Evolutionary conservation across 1,284 basidiomycete genomes (phyloP).

Genomic region (Singerocomus inundabilis): DNA sequence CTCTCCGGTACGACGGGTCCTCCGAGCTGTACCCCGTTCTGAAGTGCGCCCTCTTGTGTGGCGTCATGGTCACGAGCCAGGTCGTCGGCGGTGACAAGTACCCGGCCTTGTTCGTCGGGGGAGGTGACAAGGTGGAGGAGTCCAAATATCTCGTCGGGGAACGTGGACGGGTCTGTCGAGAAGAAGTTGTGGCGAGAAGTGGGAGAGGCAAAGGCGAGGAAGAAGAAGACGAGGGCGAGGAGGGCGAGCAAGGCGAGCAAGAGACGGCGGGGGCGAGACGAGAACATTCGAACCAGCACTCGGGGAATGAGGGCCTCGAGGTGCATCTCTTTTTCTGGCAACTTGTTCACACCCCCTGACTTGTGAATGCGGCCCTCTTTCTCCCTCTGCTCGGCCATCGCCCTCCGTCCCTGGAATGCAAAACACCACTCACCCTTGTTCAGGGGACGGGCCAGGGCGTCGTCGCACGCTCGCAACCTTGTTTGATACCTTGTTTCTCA

Average conservation of each 20-base stretch:
- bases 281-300: constrained; percentile 13
- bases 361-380: too few relatives aligned
- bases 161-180: constrained; percentile 36
- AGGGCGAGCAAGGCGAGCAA: constrained; percentile 34
- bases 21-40: constrained; percentile 42
- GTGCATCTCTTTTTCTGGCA: too few relatives aligned
- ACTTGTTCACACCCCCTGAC: too few relatives aligned
- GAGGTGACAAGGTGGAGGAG: constrained; percentile 60
- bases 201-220: constrained; percentile 34
- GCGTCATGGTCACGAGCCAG: background rate
- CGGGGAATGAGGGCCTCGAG: too few relatives aligned
- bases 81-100: constrained; percentile 7
- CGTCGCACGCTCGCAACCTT: too few relatives aligned
- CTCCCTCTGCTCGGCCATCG: too few relatives aligned
- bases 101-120: constrained; percentile 32
- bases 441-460: too few relatives aligned
- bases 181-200: constrained; percentile 38
- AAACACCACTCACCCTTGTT: too few relatives aligned
- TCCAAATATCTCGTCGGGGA: constrained; percentile 61
- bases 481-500: too few relatives aligned
- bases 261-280: constrained; percentile 44
- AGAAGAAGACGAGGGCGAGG: constrained; percentile 28
- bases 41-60: background rate
- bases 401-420: too few relatives aligned
- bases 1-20: constrained; percentile 41